Percentiles rank a stretch among this genome's conserved stretches.
Conservation (phyloP, 1,284 basidiomycete species). For the Ceratobasidium sp. region DNA sequence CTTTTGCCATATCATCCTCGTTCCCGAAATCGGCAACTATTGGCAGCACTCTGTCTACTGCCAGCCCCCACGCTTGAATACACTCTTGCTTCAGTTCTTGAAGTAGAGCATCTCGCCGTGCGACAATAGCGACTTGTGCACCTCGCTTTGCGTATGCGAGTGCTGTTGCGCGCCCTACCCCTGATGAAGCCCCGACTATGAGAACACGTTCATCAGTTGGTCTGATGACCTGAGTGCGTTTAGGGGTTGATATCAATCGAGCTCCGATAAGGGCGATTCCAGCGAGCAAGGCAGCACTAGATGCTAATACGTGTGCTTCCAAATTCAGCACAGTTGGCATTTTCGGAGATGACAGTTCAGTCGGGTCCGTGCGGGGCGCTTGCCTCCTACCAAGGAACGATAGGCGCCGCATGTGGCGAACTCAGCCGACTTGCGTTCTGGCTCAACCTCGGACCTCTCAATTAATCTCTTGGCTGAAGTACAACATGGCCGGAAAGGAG, state of each 20-base stretch:
- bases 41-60: conserved; percentile 54
- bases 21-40: conserved; percentile 74
- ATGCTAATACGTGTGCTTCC: conserved; percentile 2
- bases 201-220: conserved; percentile 74
- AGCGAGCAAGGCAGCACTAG: conserved; percentile 5
- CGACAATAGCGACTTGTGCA: conserved; percentile 81
- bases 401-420: neutral
- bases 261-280: neutral
- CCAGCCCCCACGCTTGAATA: conserved; percentile 50
- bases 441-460: neutral
- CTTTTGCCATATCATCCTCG: conserved; percentile 73
- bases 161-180: conserved; percentile 84
- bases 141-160: conserved; percentile 79
- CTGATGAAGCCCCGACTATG: conserved; percentile 84
- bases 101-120: conserved; percentile 71
- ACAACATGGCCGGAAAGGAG: neutral
- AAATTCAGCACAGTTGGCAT: conserved; percentile 23
- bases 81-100: conserved; percentile 75
- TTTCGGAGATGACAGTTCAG: neutral
- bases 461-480: neutral
- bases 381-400: neutral
- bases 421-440: neutral
- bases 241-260: neutral
- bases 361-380: neutral
- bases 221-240: conserved; percentile 56